Percentiles rank a stretch among this genome's conserved stretches.
Evolutionary conservation across 345 rosid species (phyloP).

Genomic region (Aethionema arabicum): DNA sequence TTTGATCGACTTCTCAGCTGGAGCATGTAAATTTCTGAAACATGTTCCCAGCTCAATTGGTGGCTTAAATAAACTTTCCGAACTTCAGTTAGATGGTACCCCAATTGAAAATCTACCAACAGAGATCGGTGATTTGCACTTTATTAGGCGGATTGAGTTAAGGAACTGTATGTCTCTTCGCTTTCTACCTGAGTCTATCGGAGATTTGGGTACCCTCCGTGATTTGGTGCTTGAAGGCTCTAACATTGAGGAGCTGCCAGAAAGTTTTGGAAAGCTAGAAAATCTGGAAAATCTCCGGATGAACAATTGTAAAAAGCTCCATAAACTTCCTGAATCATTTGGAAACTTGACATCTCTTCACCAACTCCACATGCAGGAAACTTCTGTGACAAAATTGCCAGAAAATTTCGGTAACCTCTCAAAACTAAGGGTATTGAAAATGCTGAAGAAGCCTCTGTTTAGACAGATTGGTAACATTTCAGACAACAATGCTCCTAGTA

Average conservation of each 20-base stretch:
- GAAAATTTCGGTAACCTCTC: conserved; percentile 36
- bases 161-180: conserved; percentile 22
- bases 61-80: conserved; percentile 26
- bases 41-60: conserved; percentile 30
- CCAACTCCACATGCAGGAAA: conserved; percentile 13
- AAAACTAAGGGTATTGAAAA: conserved; percentile 25
- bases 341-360: conserved; percentile 33
- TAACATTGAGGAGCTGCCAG: conserved; percentile 30
- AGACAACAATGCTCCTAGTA: neutral
- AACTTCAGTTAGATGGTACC: conserved; percentile 25
- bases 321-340: conserved; percentile 34
- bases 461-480: conserved; percentile 14
- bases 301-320: conserved; percentile 22
- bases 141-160: conserved; percentile 15
- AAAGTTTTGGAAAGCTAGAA: conserved; percentile 29
- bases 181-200: conserved; percentile 20
- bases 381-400: conserved; percentile 19
- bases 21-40: conserved; percentile 18
- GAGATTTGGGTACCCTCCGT: conserved; percentile 27
- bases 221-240: conserved; percentile 22
- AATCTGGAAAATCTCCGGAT: conserved; percentile 12
- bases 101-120: conserved; percentile 28
- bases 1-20: conserved; percentile 28
- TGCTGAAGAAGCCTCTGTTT: conserved; percentile 31
- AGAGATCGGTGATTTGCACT: conserved; percentile 17